These are phyloP conservation scores for Ilex asprella DNA, from an alignment of 257 asterid genomes.

Conservation along the genomic window DNA sequence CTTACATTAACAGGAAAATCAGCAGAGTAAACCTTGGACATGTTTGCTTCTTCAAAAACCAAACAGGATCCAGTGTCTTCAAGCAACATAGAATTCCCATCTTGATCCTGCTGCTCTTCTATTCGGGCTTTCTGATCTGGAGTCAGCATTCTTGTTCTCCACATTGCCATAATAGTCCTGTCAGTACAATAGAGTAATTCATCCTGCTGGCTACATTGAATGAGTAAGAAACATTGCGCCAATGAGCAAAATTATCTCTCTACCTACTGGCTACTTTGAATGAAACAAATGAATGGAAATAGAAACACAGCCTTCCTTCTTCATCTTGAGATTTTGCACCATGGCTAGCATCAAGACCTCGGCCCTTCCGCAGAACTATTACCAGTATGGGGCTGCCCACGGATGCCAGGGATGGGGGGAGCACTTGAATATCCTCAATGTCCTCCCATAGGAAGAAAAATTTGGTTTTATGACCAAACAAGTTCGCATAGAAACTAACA, in stretches of 20 bases:
- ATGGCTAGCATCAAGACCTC: slow-evolving; percentile 68
- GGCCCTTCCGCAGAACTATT: slow-evolving; percentile 64
- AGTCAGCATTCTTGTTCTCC: slow-evolving; percentile 68
- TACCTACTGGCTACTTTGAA: slow-evolving; percentile 83
- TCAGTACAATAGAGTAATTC: slow-evolving; percentile 8
- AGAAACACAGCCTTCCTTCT: slow-evolving; percentile 76
- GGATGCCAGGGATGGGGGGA: slow-evolving; percentile 68
- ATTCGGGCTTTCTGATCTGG: slow-evolving; percentile 50
- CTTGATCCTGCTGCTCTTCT: slow-evolving; percentile 48
- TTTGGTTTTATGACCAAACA: slow-evolving; percentile 81
- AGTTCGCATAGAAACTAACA: slow-evolving; percentile 77
- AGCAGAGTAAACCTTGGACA: slow-evolving; percentile 50
- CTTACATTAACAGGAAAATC: slow-evolving; percentile 68
- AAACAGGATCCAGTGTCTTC: slow-evolving; percentile 47
- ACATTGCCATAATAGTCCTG: slow-evolving; percentile 81
- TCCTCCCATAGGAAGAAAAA: slow-evolving; percentile 95
- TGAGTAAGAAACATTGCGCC: slow-evolving; percentile 11
- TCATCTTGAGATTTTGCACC: slow-evolving; percentile 79
- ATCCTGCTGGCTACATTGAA: slow-evolving; percentile 76
- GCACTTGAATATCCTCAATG: slow-evolving; percentile 76
- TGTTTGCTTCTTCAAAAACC: slow-evolving; percentile 48
- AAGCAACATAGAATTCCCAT: slow-evolving; percentile 30
- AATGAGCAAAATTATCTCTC: neutral
- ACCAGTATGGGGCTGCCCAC: slow-evolving; percentile 79
- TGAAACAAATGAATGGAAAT: slow-evolving; percentile 79